phyloP scores from a whole-genome alignment of 2,329 filamentous ascomycete genomes.

The Scopulariopsis brevicaulis region DNA sequence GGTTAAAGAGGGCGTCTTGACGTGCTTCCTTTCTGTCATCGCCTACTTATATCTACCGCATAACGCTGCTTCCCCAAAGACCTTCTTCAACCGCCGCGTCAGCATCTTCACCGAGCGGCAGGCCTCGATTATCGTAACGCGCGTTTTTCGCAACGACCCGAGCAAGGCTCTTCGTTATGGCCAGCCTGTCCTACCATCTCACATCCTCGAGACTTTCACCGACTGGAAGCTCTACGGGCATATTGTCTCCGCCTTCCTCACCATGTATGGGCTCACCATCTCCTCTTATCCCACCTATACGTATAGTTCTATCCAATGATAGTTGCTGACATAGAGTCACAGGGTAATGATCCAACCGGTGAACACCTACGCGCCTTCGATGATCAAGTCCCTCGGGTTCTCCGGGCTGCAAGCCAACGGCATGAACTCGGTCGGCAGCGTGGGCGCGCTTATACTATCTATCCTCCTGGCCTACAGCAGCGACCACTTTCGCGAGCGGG shows the following conservation, averaged over 20 bases:
- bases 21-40: constrained; percentile 10
- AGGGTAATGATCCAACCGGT: constrained; percentile 17
- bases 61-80: constrained; percentile 13
- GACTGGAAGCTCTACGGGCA: constrained; percentile 18
- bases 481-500: constrained; percentile 15
- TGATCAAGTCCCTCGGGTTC: constrained; percentile 17
- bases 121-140: constrained; percentile 14
- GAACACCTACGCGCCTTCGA: constrained; percentile 17
- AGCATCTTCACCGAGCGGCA: constrained; percentile 14
- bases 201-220: constrained; percentile 14
- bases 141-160: constrained; percentile 16
- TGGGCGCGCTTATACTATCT: constrained; percentile 15
- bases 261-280: constrained; percentile 9
- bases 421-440: constrained; percentile 15
- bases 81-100: constrained; percentile 13
- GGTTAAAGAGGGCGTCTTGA: constrained; percentile 14
- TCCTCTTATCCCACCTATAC: too few species aligned
- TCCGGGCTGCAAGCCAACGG: constrained; percentile 15
- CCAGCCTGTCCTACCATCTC: constrained; percentile 11
- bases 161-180: constrained; percentile 14
- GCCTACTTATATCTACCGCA: constrained; percentile 17
- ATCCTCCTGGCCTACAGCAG: constrained; percentile 14
- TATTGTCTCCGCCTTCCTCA: constrained; percentile 13
- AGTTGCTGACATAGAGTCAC: not conserved
- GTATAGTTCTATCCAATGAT: not conserved